Percentiles rank a stretch among this genome's conserved stretches.
phyloP scores from a whole-genome alignment of 306 rosid species.

The Acmispon strigosus region DNA sequence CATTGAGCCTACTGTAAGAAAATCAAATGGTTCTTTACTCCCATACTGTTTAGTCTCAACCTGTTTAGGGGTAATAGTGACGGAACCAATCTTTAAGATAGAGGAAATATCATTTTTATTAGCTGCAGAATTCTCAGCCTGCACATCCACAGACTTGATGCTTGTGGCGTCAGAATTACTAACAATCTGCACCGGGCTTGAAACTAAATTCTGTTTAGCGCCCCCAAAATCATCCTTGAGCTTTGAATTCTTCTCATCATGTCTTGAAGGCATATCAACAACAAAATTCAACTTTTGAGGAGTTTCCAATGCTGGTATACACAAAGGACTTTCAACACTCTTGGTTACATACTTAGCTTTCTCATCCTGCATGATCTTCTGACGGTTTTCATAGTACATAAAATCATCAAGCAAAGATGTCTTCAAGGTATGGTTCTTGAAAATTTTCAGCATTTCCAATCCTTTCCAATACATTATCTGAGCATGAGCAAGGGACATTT shows the following conservation, averaged over 20 bases:
- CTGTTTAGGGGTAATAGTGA: constrained; percentile 42
- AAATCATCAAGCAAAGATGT: constrained; percentile 89
- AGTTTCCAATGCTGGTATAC: constrained; percentile 40
- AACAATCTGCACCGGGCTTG: constrained; percentile 31
- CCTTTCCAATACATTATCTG: constrained; percentile 76
- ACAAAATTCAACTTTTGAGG: constrained; percentile 47
- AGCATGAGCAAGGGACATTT: constrained; percentile 16
- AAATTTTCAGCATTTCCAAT: constrained; percentile 74
- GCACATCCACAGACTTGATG: constrained; percentile 21
- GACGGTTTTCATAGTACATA: constrained; percentile 82
- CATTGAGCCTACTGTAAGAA: constrained; percentile 66
- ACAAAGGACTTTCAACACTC: constrained; percentile 43
- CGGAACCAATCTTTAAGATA: constrained; percentile 57
- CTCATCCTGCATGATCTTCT: constrained; percentile 84
- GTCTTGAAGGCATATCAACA: constrained; percentile 32
- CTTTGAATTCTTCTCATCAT: constrained; percentile 28
- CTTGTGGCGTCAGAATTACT: constrained; percentile 15
- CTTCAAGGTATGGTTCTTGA: constrained; percentile 68
- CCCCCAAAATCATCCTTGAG: constrained; percentile 24
- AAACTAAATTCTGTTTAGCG: constrained; percentile 17
- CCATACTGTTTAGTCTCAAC: constrained; percentile 28
- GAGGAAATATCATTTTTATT: constrained; percentile 37
- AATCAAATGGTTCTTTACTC: constrained; percentile 29
- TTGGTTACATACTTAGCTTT: constrained; percentile 54
- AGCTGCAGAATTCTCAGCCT: constrained; percentile 14